A percentile compares a stretch with the other conserved stretches of the same genome.
Conservation (phyloP, 2,329 filamentous ascomycete genomes). For the Sarocladium strictum region DNA sequence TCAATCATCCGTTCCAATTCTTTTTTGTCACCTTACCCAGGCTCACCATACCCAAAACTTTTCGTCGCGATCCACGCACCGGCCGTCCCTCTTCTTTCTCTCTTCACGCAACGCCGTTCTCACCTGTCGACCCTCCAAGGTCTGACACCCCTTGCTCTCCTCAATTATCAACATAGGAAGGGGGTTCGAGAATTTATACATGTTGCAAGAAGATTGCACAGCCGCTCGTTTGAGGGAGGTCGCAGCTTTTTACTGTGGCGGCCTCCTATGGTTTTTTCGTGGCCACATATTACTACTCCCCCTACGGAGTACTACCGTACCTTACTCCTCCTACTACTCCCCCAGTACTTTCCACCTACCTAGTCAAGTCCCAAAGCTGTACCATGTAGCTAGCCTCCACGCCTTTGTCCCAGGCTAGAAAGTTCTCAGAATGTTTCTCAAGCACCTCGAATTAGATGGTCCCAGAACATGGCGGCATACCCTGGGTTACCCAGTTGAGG, state of each 20-base stretch:
- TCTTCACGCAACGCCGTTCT: conserved; percentile 26
- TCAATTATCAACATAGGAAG: not conserved
- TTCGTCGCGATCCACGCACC: not conserved
- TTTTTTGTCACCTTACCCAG: not conserved
- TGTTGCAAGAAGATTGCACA: conserved; percentile 29
- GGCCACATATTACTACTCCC: conserved; percentile 38
- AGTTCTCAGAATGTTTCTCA: too few species aligned
- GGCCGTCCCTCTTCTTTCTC: conserved; percentile 14
- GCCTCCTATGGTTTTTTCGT: conserved; percentile 37
- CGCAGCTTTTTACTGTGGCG: conserved; percentile 31
- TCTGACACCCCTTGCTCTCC: not conserved
- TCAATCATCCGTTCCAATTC: not conserved
- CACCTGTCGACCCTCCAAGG: conserved; percentile 11
- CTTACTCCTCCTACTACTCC: not conserved
- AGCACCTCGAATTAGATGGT: too few species aligned
- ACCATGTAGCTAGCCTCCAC: too few species aligned
- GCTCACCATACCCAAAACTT: not conserved
- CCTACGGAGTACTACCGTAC: too few species aligned
- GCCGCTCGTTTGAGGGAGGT: conserved; percentile 40
- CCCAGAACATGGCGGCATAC: too few species aligned
- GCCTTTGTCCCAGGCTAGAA: too few species aligned
- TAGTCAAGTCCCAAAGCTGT: not conserved
- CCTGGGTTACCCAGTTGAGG: too few species aligned
- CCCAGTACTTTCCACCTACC: not conserved
- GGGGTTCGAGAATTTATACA: conserved; percentile 10